Percentiles rank a stretch among this genome's conserved stretches.
These are phyloP conservation scores for Aquilaria sinensis DNA, from an alignment of 345 rosid species.

Conservation along the genomic window DNA sequence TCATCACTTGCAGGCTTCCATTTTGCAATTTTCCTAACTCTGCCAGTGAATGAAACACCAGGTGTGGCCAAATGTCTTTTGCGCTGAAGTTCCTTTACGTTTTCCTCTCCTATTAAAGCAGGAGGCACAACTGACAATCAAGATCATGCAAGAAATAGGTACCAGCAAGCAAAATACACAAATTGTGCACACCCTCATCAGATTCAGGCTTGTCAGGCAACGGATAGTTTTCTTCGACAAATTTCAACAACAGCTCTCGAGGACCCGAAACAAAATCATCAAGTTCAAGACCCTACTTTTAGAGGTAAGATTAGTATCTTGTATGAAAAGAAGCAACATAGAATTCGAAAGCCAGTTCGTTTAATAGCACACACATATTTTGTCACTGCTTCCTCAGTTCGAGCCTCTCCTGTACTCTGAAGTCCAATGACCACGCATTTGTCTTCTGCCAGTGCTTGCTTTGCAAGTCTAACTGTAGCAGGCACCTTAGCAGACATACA, in stretches of 20 bases:
- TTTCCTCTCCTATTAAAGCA: conserved; percentile 62
- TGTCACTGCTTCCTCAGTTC: conserved; percentile 97
- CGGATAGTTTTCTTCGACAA: conserved; percentile 96
- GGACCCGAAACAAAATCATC: conserved; percentile 99
- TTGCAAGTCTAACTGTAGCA: conserved; percentile 76
- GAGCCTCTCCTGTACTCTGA: conserved; percentile 99
- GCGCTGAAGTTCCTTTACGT: conserved; percentile 76
- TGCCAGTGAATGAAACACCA: conserved; percentile 83
- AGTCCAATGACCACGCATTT: conserved; percentile 98
- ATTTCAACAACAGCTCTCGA: conserved; percentile 91
- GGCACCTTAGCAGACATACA: conserved; percentile 99
- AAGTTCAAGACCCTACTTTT: conserved; percentile 80
- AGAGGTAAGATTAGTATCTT: conserved; percentile 9
- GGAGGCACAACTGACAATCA: conserved; percentile 12
- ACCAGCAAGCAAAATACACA: not conserved
- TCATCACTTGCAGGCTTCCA: conserved; percentile 81
- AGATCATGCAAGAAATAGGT: not conserved
- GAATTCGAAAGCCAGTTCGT: conserved; percentile 11
- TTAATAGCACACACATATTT: conserved; percentile 66
- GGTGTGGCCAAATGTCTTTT: conserved; percentile 92
- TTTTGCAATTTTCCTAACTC: conserved; percentile 90
- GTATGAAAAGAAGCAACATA: conserved; percentile 2
- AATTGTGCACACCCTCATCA: conserved; percentile 46
- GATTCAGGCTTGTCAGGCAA: conserved; percentile 95
- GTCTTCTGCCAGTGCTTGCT: conserved; percentile 61